Base-by-base conservation (phyloP, 139 green algal species). In the Coelastrella sp. region DNA sequence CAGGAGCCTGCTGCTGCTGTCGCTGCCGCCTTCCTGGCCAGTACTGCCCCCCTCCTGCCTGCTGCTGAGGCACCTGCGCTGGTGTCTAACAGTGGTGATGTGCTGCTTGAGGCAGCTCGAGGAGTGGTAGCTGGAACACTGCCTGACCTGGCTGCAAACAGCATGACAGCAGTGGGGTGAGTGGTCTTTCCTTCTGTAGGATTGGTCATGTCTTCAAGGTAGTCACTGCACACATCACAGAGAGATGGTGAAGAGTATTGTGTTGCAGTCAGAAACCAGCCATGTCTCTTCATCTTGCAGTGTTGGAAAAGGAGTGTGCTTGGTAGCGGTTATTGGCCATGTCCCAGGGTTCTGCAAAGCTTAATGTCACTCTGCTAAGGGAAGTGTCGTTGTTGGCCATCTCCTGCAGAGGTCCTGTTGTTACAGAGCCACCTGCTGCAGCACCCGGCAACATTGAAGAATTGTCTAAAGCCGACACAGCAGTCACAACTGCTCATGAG, bases 141-240 rank as follows among this genome's bases (percentile, higher is more conserved):
- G 60, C 79, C 74, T 19, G 79, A 85, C 6, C 60, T 85, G 41
- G 62, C 62, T 1, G 30, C 48, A 45, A 66, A n/a, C 79, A 64
- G 60, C 79, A 85, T 85, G 79, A 63, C 62, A 25, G 63, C 79
- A 51, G 79, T 85, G 3, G 62, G 79, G 79, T 84, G 41, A 73
- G 75, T 48, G 13, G 11, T 1, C 30, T n/a, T n/a, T n/a, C n/a
- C n/a, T n/a, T n/a, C n/a, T n/a, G n/a, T n/a, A n/a, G n/a, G n/a
- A n/a, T n/a, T n/a, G n/a, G n/a, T n/a, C n/a, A n/a, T n/a, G n/a
- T n/a, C n/a, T n/a, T n/a, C n/a, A n/a, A n/a, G n/a, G n/a, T n/a
- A n/a, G n/a, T n/a, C n/a, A n/a, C n/a, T n/a, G n/a, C n/a, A n/a
- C n/a, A n/a, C n/a, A n/a, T n/a, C n/a, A n/a, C n/a, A n/a, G n/a